Evolutionary conservation across 306 rosid genomes (phyloP).

Genomic region (Acmispon strigosus): DNA sequence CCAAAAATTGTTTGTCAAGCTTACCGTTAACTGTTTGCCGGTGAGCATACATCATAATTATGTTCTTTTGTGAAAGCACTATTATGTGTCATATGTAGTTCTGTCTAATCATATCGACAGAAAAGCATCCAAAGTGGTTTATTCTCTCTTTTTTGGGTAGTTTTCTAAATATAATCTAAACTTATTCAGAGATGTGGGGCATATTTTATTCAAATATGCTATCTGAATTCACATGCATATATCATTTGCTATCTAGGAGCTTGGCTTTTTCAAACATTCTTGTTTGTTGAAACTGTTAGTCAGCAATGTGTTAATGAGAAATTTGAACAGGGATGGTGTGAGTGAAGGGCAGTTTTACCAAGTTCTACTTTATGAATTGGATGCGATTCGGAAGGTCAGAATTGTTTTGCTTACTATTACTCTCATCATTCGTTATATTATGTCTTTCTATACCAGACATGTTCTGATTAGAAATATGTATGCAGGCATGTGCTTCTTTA

Average conservation of each 20-base stretch:
- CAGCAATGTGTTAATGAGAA: neutral
- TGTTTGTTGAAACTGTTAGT: too few species aligned
- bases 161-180: neutral
- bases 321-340: constrained; percentile 75
- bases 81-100: neutral
- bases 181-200: neutral
- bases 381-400: constrained; percentile 83
- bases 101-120: neutral
- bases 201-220: neutral
- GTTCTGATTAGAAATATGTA: neutral
- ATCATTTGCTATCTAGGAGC: neutral
- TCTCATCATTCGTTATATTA: neutral
- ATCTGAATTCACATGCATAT: neutral
- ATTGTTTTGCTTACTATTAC: neutral
- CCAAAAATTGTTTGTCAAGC: neutral
- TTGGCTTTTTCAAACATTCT: too few species aligned
- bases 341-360: constrained; percentile 97
- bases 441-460: neutral
- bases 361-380: constrained; percentile 84
- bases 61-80: neutral
- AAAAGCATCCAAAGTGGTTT: neutral
- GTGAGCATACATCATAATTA: neutral
- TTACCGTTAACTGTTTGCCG: neutral
- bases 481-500: constrained; percentile 85
- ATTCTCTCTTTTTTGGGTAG: neutral